These are phyloP conservation scores for Dioscorea cayenensis DNA, from an alignment of 116 monocot genomes.

Conservation along the genomic window DNA sequence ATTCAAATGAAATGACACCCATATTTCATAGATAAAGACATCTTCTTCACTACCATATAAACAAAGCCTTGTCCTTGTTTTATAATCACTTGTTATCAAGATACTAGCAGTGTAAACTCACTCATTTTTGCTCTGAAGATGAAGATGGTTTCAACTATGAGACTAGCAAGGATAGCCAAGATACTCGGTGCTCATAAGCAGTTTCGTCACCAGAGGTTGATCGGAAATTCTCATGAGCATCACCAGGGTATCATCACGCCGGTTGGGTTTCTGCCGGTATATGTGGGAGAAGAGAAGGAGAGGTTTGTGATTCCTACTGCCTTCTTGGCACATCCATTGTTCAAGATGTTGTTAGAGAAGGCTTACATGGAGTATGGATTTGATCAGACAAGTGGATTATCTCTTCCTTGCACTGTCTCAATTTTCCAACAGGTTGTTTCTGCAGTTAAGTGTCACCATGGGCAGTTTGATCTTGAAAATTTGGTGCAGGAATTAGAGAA, in stretches of 20 bases:
- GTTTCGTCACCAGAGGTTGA: neutral
- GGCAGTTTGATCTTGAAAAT: constrained; percentile 16
- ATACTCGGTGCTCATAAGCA: neutral
- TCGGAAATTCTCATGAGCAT: neutral
- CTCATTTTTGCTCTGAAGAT: neutral
- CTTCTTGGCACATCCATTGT: constrained; percentile 21
- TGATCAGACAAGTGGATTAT: constrained; percentile 17
- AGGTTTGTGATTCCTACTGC: constrained; percentile 21
- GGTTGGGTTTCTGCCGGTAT: constrained; percentile 11
- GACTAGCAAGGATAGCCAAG: neutral
- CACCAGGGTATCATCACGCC: neutral
- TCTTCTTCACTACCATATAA: too few species aligned
- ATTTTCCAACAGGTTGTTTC: constrained; percentile 15
- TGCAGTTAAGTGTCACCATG: constrained; percentile 16
- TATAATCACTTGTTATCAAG: too few species aligned
- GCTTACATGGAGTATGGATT: constrained; percentile 29
- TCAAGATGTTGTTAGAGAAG: constrained; percentile 23
- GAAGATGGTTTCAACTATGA: neutral
- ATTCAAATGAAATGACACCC: too few species aligned
- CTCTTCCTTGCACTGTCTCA: constrained; percentile 17
- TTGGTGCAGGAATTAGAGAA: constrained; percentile 9
- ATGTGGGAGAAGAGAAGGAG: constrained; percentile 29
- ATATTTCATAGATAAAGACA: too few species aligned
- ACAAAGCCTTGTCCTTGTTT: too few species aligned
- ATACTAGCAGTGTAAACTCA: neutral